phyloP scores from a whole-genome alignment of 2,329 filamentous ascomycete species.

The Beauveria medogensis region DNA sequence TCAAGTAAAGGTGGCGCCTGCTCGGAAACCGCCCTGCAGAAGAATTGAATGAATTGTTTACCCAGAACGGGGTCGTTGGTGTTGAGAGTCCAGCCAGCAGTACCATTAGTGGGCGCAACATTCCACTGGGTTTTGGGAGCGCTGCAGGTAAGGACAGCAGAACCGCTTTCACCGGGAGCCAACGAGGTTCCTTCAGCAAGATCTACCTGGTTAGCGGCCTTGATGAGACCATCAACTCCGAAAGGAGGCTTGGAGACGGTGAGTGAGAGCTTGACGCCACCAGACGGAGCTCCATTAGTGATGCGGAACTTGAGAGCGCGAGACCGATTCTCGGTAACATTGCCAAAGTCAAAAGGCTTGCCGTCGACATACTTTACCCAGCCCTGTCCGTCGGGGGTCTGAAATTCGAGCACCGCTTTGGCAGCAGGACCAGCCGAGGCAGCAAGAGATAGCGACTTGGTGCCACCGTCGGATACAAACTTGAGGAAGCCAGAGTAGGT shows the following conservation, averaged over 20 bases:
- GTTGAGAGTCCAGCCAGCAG: slow-evolving; percentile 48
- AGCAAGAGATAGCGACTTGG: slow-evolving; percentile 37
- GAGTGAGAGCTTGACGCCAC: slow-evolving; percentile 40
- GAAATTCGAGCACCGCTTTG: slow-evolving; percentile 44
- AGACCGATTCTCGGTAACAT: slow-evolving; percentile 43
- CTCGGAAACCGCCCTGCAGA: slow-evolving; percentile 42
- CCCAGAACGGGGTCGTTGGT: slow-evolving; percentile 43
- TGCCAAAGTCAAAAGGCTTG: slow-evolving; percentile 45
- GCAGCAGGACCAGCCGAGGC: slow-evolving; percentile 42
- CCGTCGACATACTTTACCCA: slow-evolving; percentile 41
- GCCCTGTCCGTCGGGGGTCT: slow-evolving; percentile 38
- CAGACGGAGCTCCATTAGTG: slow-evolving; percentile 40
- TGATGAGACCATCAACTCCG: slow-evolving; percentile 44
- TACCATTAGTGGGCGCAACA: slow-evolving; percentile 38
- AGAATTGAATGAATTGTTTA: slow-evolving; percentile 45
- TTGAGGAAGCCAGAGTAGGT: slow-evolving; percentile 42
- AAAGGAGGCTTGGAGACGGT: slow-evolving; percentile 56
- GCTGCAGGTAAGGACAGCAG: slow-evolving; percentile 45
- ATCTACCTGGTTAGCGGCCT: slow-evolving; percentile 46
- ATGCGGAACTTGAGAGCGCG: slow-evolving; percentile 42
- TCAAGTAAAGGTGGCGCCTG: slow-evolving; percentile 41
- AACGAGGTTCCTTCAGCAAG: slow-evolving; percentile 48
- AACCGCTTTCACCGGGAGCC: slow-evolving; percentile 39
- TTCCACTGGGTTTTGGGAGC: slow-evolving; percentile 52
- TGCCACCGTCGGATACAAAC: slow-evolving; percentile 41